Conservation (phyloP, 2,329 filamentous ascomycete species). For the Teratosphaeria viscida region DNA sequence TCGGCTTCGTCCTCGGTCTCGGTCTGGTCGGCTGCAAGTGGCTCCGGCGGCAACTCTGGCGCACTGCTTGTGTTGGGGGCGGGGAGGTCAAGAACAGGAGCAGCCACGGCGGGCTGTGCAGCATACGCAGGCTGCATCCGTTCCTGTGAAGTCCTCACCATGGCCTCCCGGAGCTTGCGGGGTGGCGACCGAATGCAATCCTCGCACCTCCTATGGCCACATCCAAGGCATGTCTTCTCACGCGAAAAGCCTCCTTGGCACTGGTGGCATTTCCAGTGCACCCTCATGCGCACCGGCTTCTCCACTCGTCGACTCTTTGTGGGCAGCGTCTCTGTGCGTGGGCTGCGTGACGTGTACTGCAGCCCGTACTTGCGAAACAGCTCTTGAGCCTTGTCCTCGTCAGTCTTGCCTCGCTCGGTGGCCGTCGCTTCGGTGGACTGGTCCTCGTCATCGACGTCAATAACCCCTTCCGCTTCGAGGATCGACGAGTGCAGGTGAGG, state of each 20-base stretch:
- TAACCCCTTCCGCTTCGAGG: conserved; percentile 6
- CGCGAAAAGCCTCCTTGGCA: conserved; percentile 66
- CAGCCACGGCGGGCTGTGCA: neutral
- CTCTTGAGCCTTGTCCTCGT: conserved; percentile 21
- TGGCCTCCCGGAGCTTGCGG: conserved; percentile 49
- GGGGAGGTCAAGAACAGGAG: neutral
- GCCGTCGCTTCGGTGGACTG: conserved; percentile 13
- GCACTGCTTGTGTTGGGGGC: neutral
- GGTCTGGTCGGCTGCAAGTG: conserved; percentile 5
- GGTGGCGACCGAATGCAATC: conserved; percentile 67
- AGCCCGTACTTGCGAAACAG: conserved; percentile 36
- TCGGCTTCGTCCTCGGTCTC: conserved; percentile 4
- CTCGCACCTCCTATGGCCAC: conserved; percentile 70
- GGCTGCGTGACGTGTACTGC: conserved; percentile 16
- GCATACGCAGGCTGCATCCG: conserved; percentile 16
- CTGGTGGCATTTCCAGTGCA: conserved; percentile 69
- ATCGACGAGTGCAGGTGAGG: neutral
- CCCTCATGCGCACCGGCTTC: conserved; percentile 66
- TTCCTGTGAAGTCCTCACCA: conserved; percentile 30
- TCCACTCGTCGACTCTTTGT: conserved; percentile 21
- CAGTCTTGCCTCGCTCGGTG: conserved; percentile 8
- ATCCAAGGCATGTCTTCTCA: conserved; percentile 63
- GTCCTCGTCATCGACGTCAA: conserved; percentile 12
- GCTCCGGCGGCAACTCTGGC: neutral
- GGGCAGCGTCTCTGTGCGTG: conserved; percentile 7